These are phyloP conservation scores for Entamoeba moshkovskii DNA, from an alignment of 208 protist species.

Conservation along the genomic window DNA sequence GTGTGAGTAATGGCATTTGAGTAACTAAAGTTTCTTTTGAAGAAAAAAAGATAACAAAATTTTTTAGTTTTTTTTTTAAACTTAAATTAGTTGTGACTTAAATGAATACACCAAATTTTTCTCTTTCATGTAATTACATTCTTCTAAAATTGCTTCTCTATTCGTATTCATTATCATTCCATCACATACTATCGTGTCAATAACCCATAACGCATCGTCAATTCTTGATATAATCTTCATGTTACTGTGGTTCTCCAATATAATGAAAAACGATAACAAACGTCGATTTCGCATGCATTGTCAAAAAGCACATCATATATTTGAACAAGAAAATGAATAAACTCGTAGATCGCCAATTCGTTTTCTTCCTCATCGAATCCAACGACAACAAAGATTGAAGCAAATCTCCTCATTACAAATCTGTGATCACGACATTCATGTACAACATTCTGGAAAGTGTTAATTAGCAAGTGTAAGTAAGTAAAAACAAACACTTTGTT, in stretches of 20 bases:
- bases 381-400: conserved; percentile 80
- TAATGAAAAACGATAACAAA: conserved; percentile 62
- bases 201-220: background rate
- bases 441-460: conserved; percentile 27
- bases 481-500: background rate
- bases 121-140: background rate
- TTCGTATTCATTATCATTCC: background rate
- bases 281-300: conserved; percentile 48
- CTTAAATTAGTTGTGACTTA: background rate
- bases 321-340: conserved; percentile 72
- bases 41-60: no score
- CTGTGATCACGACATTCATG: conserved; percentile 68
- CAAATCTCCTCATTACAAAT: conserved; percentile 72
- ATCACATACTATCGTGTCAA: background rate
- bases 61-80: no score
- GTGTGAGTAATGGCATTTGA: background rate
- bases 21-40: background rate
- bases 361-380: conserved; percentile 64
- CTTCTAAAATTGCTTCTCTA: background rate
- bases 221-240: conserved; percentile 46
- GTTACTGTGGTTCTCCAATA: conserved; percentile 33
- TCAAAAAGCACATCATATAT: conserved; percentile 63
- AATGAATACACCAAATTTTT: background rate
- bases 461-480: background rate
- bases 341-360: conserved; percentile 67